Conservation (phyloP, 1,284 basidiomycete species). For the Ganoderma leucocontextum region DNA sequence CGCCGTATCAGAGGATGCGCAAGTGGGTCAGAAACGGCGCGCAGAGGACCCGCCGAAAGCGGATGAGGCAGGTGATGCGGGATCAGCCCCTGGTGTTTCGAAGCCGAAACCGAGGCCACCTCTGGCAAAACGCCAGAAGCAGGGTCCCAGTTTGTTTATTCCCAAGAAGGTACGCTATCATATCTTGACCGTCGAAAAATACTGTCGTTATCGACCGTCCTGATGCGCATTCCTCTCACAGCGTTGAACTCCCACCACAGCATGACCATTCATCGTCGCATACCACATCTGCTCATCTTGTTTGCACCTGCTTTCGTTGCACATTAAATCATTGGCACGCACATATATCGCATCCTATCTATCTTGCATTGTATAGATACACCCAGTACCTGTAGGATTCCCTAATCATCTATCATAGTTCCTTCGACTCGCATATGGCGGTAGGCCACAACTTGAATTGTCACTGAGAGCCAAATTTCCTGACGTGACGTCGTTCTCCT, state of each 20-base stretch:
- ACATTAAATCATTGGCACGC: constrained; percentile 12
- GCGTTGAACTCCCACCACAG: neutral
- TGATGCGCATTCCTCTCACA: neutral
- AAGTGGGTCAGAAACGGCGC: constrained; percentile 34
- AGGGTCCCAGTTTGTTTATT: constrained; percentile 41
- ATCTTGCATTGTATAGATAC: constrained; percentile 15
- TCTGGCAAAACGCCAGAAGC: constrained; percentile 41
- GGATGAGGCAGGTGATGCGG: constrained; percentile 6
- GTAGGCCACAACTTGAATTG: no score
- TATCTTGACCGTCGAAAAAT: neutral
- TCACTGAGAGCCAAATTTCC: neutral
- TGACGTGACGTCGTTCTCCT: neutral
- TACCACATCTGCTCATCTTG: constrained; percentile 1
- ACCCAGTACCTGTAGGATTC: neutral
- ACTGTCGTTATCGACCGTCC: neutral
- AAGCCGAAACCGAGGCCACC: constrained; percentile 32
- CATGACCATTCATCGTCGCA: constrained; percentile 3
- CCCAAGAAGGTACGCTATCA: constrained; percentile 37
- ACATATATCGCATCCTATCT: constrained; percentile 9
- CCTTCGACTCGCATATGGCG: neutral
- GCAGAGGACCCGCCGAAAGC: constrained; percentile 27
- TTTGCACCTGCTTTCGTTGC: constrained; percentile 8
- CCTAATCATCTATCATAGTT: constrained; percentile 7
- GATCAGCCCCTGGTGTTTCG: constrained; percentile 4
- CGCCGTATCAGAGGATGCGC: constrained; percentile 20